Evolutionary conservation across 331 rosid species (phyloP), one percentile per base, ranked within the genome.

Genomic region (Erythrophleum ivorense): DNA sequence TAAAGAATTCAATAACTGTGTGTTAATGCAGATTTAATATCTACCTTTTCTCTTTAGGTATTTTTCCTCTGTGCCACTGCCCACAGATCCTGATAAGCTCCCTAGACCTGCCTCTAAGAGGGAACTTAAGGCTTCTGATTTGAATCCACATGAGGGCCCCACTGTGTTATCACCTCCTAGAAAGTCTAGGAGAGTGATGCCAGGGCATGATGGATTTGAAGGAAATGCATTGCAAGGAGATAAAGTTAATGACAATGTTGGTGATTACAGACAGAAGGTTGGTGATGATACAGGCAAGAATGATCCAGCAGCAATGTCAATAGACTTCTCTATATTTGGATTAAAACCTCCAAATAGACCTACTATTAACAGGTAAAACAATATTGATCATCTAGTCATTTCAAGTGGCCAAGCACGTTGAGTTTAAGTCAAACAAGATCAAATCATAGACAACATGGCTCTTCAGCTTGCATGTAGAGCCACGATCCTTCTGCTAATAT

Each of bases 161-260:
- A 93, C 87, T 67, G 98, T 93, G 52, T 83, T 93, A 77, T 95
- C 98, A 69, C 97, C 99, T 86, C 94, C 99, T 16, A 91, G 99
- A 74, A 95, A 95, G 88, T 90, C 94, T n/a, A 86, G 98, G 89
- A 91, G 98, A 88, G 97, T 95, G 86, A 93, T 91, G 94, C 94
- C 98, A 77, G 91, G 87, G 49, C 97, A 87, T 76, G 97, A 86
- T 76, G 92, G 90, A 58, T 84, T 88, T 86, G 98, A 89, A 81
- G 94, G 92, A 63, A 88, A 86, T 84, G 81, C 90, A 40, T 54
- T 83, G 78, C 91, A 67, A 72, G 81, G 77, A 71, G 94, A 85
- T 83, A 91, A 80, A 81, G 31, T 53, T 75, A 91, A 86, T 64
- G 92, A 91, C 78, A 88, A 72, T 80, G 84, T 41, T n/a, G 85